Base-by-base conservation (phyloP, 1,284 basidiomycete species). In the Agaricales sp. region DNA sequence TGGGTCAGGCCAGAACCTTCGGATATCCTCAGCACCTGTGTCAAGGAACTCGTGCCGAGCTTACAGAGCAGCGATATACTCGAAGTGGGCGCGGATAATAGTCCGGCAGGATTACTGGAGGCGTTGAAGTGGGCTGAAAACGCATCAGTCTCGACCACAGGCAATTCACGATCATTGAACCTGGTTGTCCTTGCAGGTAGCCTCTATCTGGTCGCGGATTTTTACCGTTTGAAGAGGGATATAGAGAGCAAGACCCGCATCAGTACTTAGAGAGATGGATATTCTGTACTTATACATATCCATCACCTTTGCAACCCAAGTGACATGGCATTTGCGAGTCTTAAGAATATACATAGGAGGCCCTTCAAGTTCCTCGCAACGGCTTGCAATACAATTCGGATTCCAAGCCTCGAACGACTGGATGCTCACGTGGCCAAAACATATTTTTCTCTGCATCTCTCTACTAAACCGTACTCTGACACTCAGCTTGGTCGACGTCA, bases 151-250 rank as follows among this genome's bases (percentile, higher is more conserved):
- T 47, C 52, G 53, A 51, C 21, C 56, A 48, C 16, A 59, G 58
- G 11, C 60, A 58, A 11, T 61, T n/a, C n/a, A n/a, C 62, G 4
- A 64, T 63, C 25, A 66, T 21, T 43, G 11, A 19, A 67, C 21
- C 57, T 87, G 51, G 72, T 84, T 0, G 75, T 93, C 3, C 61
- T 94, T 1, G 85, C 89, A n/a, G 92, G 92, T 20, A 96, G 92
- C 63, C 62, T 95, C 57, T 96, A 95, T 65, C 75, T 94, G 43
- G 87, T 92, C 2, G 90, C 90, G 14, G 92, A 95, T 67, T 79
- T 91, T 51, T 94, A 93, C 68, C 70, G 90, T 50, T 56, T 84
- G 46, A 22, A n/a, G n/a, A n/a, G n/a, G n/a, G n/a, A n/a, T n/a
- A 59, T 37, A 12, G 12, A 37, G 11, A 37, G 30, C 30, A 12